Base-by-base conservation (phyloP, 2,329 filamentous ascomycete genomes). In the Paecilomyces variotii region DNA sequence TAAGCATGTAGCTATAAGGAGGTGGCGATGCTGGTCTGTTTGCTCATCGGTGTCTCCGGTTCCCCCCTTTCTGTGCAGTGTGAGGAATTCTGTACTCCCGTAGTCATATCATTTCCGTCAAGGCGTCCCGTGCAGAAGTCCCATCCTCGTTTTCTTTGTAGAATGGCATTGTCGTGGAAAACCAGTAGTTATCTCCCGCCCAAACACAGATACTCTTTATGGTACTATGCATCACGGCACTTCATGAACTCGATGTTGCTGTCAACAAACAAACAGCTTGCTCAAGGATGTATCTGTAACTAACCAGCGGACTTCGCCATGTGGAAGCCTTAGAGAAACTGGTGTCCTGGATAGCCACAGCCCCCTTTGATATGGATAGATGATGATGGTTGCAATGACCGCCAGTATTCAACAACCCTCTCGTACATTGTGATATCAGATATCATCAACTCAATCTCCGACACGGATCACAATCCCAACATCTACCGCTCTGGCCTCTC, bases 401-500 rank as follows among this genome's bases (percentile, higher is more conserved):
- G 19, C 19, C 39, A 45, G 39, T n/a, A 45, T 14, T n/a, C 39
- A 45, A 14, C 6, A 39, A 19, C 14, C n/a, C 35, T 24, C 6
- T 7, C n/a, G 19, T 19, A 45, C 39, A 32, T 9, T 10, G 11
- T 32, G 7, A 32, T 32, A 32, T 32, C 30, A 9, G 5, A 19
- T 19, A n/a, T n/a, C 32, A 11, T 26, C 14, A 54, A 39, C 26
- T 54, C 53, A 60, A 54, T 67, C 66, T 51, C 71, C 70, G 28
- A 77, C 71, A 45, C 76, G 71, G 53, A 78, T 70, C 26, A 78
- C 70, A 25, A 76, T 67, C 6, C 61, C 64, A 25, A 76, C 71
- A 28, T 72, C 70, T 24, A 76, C 59, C 0, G 76, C 76, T 45
- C 70, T 71, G 32, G 75, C 76, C 64, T 78, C 75, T 24, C 77